Percentiles rank a stretch among this genome's conserved stretches.
Evolutionary conservation across 169 alveolate genomes (phyloP).

Genomic region (Plasmodium malariae): DNA sequence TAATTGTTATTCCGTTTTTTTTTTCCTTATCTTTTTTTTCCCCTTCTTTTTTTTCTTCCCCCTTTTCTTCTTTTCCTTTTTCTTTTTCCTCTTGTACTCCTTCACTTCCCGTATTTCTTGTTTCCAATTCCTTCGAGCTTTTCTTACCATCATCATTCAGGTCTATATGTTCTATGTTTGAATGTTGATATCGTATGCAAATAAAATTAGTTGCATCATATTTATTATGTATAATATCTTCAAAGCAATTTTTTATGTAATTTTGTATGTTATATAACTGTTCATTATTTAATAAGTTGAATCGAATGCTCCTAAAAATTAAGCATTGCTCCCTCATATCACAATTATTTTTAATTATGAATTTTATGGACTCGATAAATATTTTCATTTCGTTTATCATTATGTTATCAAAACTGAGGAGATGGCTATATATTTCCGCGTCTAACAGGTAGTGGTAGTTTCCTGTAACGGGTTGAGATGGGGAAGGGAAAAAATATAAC

Average conservation of each 20-base stretch:
- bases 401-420: conserved; percentile 51
- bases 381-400: conserved; percentile 60
- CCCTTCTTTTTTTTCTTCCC: background rate
- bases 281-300: conserved; percentile 28
- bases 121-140: background rate
- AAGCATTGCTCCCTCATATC: conserved; percentile 22
- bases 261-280: conserved; percentile 25
- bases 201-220: conserved; percentile 51
- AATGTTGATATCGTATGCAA: conserved; percentile 21
- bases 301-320: conserved; percentile 45
- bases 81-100: background rate
- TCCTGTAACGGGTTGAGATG: background rate
- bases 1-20: background rate
- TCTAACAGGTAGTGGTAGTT: conserved; percentile 51
- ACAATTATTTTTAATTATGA: conserved; percentile 55
- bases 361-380: conserved; percentile 55
- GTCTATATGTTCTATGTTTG: background rate
- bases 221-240: conserved; percentile 54
- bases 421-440: conserved; percentile 23
- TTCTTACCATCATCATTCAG: background rate
- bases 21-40: background rate
- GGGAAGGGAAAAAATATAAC: background rate
- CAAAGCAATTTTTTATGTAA: conserved; percentile 52
- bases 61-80: conserved; percentile 8
- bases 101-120: background rate